These are phyloP conservation scores for Didymella pomorum DNA, from an alignment of 2,329 filamentous ascomycete genomes.

Conservation along the genomic window DNA sequence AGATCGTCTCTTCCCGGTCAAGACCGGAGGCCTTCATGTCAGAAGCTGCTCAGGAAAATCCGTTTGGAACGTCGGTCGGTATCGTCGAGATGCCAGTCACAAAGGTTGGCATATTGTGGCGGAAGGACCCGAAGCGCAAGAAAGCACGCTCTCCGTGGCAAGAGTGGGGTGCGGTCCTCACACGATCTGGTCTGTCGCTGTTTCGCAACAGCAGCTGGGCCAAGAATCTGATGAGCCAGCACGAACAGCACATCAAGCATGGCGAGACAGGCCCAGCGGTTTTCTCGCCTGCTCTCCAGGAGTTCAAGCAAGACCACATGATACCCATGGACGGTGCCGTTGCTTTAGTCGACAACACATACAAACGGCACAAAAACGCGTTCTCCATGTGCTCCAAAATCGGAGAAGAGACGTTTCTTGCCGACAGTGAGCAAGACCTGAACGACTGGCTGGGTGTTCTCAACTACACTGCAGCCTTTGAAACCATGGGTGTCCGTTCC, in stretches of 20 bases:
- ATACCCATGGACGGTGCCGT: slow-evolving; percentile 95
- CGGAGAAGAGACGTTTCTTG: slow-evolving; percentile 89
- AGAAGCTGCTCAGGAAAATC: slow-evolving; percentile 83
- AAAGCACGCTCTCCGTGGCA: slow-evolving; percentile 96
- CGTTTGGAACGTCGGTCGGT: slow-evolving; percentile 80
- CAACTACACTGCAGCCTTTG: slow-evolving; percentile 94
- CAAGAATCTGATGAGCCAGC: slow-evolving; percentile 87
- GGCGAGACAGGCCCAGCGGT: slow-evolving; percentile 80
- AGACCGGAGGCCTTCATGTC: slow-evolving; percentile 95
- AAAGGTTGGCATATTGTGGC: slow-evolving; percentile 93
- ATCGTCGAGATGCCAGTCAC: slow-evolving; percentile 98
- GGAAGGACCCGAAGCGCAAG: slow-evolving; percentile 92
- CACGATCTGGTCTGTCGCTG: slow-evolving; percentile 95
- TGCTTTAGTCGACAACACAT: slow-evolving; percentile 82
- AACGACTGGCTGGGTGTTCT: slow-evolving; percentile 97
- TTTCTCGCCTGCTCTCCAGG: slow-evolving; percentile 87
- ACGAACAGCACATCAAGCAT: slow-evolving; percentile 80
- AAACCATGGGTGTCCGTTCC: slow-evolving; percentile 89
- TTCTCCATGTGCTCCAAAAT: slow-evolving; percentile 85
- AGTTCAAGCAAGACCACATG: slow-evolving; percentile 92
- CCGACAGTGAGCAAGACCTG: slow-evolving; percentile 88
- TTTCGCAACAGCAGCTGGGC: slow-evolving; percentile 94
- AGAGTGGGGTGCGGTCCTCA: slow-evolving; percentile 97
- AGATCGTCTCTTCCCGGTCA: slow-evolving; percentile 93
- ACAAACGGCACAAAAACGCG: slow-evolving; percentile 95